Percentiles rank a stretch among this genome's conserved stretches.
Evolutionary conservation across 2,329 filamentous ascomycete species (phyloP).

Genomic region (Alternaria alternata): DNA sequence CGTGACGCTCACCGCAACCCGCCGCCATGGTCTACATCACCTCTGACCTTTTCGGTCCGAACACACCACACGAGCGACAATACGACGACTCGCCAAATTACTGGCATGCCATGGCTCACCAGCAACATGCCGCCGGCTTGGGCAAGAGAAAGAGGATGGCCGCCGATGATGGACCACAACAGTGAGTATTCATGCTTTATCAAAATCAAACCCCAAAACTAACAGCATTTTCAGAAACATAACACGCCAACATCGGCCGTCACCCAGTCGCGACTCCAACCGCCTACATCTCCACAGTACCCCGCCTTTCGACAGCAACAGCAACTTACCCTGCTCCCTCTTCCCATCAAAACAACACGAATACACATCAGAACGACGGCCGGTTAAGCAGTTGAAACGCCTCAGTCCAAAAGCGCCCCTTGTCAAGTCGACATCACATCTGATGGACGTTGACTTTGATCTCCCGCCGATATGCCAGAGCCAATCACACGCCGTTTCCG

Average conservation of each 20-base stretch:
- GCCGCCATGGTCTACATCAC: conserved; percentile 49
- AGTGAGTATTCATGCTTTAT: conserved; percentile 12
- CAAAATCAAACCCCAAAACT: not conserved
- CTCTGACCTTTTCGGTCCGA: conserved; percentile 43
- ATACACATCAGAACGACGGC: conserved; percentile 33
- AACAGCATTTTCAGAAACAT: conserved; percentile 11
- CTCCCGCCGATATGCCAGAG: conserved; percentile 9
- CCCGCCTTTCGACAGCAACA: conserved; percentile 25
- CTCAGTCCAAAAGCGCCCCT: conserved; percentile 31
- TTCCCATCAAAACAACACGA: conserved; percentile 14
- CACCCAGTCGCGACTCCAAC: conserved; percentile 17
- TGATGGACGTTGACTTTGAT: conserved; percentile 43
- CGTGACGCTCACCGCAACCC: conserved; percentile 21
- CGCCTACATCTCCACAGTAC: conserved; percentile 24
- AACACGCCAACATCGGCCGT: conserved; percentile 20
- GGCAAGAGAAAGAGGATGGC: conserved; percentile 44
- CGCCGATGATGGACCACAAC: conserved; percentile 20
- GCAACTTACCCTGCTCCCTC: conserved; percentile 20
- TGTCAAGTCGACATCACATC: conserved; percentile 41
- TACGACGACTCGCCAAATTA: conserved; percentile 13
- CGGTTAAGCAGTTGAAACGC: conserved; percentile 44
- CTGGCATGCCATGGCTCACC: conserved; percentile 33
- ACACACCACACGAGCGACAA: conserved; percentile 19
- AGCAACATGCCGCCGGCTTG: conserved; percentile 27
- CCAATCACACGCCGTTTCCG: conserved; percentile 20